Percentiles rank a stretch among this genome's conserved stretches.
Conservation (phyloP, 2,329 filamentous ascomycete genomes). For the Colletotrichum cordylinicola region DNA sequence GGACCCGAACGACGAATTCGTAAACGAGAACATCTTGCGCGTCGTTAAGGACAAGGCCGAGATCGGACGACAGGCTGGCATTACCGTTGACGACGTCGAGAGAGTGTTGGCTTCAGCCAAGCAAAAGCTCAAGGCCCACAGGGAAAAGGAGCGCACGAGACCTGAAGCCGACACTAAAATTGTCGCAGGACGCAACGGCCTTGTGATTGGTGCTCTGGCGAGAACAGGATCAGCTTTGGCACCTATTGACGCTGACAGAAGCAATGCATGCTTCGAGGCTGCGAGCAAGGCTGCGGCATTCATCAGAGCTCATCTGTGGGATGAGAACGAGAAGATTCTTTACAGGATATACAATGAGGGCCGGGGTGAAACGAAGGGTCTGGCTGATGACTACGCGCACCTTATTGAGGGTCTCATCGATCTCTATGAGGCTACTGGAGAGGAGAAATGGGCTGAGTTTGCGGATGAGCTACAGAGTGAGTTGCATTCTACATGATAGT, state of each 20-base stretch:
- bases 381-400: constrained; percentile 96
- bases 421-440: constrained; percentile 82
- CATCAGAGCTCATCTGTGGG: constrained; percentile 77
- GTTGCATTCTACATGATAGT: constrained; percentile 23
- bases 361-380: constrained; percentile 70
- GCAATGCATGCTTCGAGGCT: constrained; percentile 65
- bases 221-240: constrained; percentile 74
- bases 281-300: constrained; percentile 76
- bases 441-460: constrained; percentile 78
- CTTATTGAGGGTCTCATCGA: constrained; percentile 82
- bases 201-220: constrained; percentile 84
- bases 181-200: constrained; percentile 85
- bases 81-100: constrained; percentile 72
- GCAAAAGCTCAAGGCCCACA: constrained; percentile 71
- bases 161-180: constrained; percentile 89
- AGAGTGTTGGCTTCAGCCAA: constrained; percentile 71
- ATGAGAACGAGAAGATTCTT: constrained; percentile 64
- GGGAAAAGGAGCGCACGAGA: constrained; percentile 75
- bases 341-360: constrained; percentile 77
- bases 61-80: constrained; percentile 76
- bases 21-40: constrained; percentile 88
- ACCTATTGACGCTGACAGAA: constrained; percentile 60
- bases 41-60: constrained; percentile 71
- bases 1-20: constrained; percentile 92
- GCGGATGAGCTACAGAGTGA: constrained; percentile 80